phyloP scores from a whole-genome alignment of 305 asterid species.

The Stenogyne calaminthoides region DNA sequence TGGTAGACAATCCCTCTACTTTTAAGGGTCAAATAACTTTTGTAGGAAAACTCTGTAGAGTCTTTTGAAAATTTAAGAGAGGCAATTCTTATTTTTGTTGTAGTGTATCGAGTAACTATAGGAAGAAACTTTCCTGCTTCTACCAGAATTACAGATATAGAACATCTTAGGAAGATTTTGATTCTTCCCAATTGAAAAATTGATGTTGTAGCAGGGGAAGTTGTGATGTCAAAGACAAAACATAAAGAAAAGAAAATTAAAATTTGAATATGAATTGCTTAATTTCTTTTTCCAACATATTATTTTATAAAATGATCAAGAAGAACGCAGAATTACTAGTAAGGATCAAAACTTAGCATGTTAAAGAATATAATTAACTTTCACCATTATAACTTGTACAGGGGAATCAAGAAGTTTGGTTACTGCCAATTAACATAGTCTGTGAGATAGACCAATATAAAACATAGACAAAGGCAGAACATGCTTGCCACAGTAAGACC shows the following conservation, averaged over 20 bases:
- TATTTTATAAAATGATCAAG: no score
- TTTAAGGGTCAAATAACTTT: no score
- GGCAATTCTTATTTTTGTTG: no score
- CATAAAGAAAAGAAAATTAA: conserved; percentile 23
- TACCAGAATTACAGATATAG: conserved; percentile 5
- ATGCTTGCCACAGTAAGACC: conserved; percentile 53
- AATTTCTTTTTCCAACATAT: conserved; percentile 27
- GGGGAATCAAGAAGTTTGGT: conserved; percentile 67
- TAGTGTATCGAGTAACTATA: background rate
- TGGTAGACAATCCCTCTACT: no score
- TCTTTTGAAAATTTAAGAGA: no score
- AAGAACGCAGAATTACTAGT: no score
- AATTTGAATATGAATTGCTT: conserved; percentile 20
- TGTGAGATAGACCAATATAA: conserved; percentile 67
- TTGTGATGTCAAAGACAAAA: background rate
- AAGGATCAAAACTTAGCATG: no score
- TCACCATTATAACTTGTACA: conserved; percentile 63
- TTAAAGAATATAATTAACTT: no score
- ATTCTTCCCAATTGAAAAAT: conserved; percentile 15
- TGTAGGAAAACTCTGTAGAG: no score
- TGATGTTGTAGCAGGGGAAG: background rate
- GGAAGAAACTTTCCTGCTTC: background rate
- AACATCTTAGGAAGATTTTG: background rate
- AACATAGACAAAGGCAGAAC: conserved; percentile 81
- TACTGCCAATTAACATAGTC: conserved; percentile 61